Conservation (phyloP, 2,329 filamentous ascomycete genomes). For the Pseudogymnoascus sp. region DNA sequence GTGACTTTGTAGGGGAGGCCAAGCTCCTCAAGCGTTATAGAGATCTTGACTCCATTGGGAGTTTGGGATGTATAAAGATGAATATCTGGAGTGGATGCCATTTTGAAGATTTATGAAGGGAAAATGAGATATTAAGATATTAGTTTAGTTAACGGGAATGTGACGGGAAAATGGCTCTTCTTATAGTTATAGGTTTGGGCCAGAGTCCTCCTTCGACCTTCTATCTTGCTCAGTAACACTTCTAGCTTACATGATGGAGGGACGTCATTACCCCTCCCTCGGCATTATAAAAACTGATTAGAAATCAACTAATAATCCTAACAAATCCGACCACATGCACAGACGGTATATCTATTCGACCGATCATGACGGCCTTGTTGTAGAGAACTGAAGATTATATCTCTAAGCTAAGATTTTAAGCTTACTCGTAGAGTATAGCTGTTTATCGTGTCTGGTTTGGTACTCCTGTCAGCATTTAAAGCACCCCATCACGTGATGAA, state of each 20-base stretch:
- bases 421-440: not conserved
- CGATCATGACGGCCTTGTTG: not conserved
- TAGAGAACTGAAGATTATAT: not conserved
- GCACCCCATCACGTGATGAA: not conserved
- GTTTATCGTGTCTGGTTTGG: not conserved
- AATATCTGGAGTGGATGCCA: conserved; percentile 31
- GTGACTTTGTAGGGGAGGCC: conserved; percentile 72
- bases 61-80: conserved; percentile 58
- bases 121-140: not conserved
- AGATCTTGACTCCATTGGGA: conserved; percentile 85
- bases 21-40: conserved; percentile 79
- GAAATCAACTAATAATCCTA: not conserved
- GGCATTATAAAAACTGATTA: not conserved
- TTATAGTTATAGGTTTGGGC: not conserved
- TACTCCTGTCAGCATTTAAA: not conserved
- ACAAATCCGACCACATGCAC: not conserved
- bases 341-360: not conserved
- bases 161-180: not conserved
- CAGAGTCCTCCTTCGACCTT: not conserved
- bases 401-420: not conserved
- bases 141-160: not conserved
- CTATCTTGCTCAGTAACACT: not conserved
- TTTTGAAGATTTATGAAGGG: conserved; percentile 23
- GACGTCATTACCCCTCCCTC: conserved; percentile 5
- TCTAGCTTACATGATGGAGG: not conserved